A percentile compares a stretch with the other conserved stretches of the same genome.
Evolutionary conservation across 805 yeast genomes (phyloP).

Genomic region (Myxozyma udenii): DNA sequence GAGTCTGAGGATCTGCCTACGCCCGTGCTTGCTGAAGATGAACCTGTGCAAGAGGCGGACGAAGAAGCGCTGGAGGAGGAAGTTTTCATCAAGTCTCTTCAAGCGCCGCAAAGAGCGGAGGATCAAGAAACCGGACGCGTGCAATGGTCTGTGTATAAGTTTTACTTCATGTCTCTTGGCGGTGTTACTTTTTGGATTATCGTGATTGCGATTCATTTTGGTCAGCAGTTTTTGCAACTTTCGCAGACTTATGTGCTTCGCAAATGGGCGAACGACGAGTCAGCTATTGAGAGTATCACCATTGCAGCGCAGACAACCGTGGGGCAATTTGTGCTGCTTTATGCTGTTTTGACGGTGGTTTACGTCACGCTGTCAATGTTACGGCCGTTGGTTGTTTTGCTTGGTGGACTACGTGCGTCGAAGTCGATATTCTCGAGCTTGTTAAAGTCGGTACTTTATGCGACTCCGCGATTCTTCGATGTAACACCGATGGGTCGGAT

Average conservation of each 20-base stretch:
- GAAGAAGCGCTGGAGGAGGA: conserved; percentile 52
- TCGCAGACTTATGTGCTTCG: conserved; percentile 7
- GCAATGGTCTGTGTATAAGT: neutral
- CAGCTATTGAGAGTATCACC: neutral
- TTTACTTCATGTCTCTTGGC: conserved; percentile 8
- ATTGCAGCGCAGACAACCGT: neutral
- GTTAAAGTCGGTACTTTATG: conserved; percentile 62
- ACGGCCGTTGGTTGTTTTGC: conserved; percentile 29
- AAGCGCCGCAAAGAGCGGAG: conserved; percentile 4
- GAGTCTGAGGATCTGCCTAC: conserved; percentile 68
- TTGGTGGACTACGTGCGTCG: conserved; percentile 63
- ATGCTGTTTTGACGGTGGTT: conserved; percentile 58
- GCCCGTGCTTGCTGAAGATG: conserved; percentile 73
- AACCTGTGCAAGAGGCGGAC: conserved; percentile 3
- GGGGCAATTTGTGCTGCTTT: conserved; percentile 6
- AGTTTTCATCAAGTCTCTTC: neutral
- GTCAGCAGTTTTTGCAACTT: neutral
- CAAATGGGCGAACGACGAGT: conserved; percentile 3
- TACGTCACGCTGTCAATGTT: conserved; percentile 36
- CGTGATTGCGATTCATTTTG: neutral
- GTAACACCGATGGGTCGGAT: conserved; percentile 93
- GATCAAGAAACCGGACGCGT: conserved; percentile 2
- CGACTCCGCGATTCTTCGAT: conserved; percentile 85
- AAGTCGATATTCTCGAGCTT: conserved; percentile 65
- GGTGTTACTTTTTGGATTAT: conserved; percentile 4